Conservation (phyloP, 768 basidiomycete species). For the Kwoniella heveanensis region DNA sequence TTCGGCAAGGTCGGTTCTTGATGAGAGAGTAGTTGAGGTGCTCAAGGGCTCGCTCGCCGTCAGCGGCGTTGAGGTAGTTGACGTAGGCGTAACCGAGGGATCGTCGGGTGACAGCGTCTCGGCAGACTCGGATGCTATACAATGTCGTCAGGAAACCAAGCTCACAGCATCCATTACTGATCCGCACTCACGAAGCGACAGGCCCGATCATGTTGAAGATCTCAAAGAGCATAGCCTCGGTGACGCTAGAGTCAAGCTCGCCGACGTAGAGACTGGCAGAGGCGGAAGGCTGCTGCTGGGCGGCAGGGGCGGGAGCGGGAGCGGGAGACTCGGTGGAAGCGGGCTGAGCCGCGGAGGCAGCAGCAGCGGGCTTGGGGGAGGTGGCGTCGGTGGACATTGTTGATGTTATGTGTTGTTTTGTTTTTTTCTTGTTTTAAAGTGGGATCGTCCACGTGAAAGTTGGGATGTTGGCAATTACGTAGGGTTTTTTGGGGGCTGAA, state of each 20-base stretch:
- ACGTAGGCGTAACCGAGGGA: constrained; percentile 99
- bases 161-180: not conserved
- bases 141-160: no score
- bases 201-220: constrained; percentile 99
- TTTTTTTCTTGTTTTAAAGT: constrained; percentile 22
- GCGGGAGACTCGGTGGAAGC: constrained; percentile 40
- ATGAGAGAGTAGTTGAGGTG: constrained; percentile 99
- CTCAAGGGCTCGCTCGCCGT: constrained; percentile 99
- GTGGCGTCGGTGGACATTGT: constrained; percentile 40
- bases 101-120: constrained; percentile 98
- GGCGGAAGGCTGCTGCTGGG: constrained; percentile 40
- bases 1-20: constrained; percentile 97
- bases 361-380: constrained; percentile 41
- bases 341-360: constrained; percentile 34
- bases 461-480: constrained; percentile 47
- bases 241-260: constrained; percentile 95
- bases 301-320: constrained; percentile 35
- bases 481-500: constrained; percentile 46
- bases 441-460: constrained; percentile 52
- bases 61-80: constrained; percentile 92
- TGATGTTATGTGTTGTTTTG: constrained; percentile 19
- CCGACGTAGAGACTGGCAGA: constrained; percentile 89
- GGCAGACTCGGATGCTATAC: constrained; percentile 93
- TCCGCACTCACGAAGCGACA: constrained; percentile 77
- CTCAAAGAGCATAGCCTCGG: constrained; percentile 99